These are phyloP conservation scores for Cymodocea nodosa DNA, from an alignment of 116 monocot species.

Conservation along the genomic window DNA sequence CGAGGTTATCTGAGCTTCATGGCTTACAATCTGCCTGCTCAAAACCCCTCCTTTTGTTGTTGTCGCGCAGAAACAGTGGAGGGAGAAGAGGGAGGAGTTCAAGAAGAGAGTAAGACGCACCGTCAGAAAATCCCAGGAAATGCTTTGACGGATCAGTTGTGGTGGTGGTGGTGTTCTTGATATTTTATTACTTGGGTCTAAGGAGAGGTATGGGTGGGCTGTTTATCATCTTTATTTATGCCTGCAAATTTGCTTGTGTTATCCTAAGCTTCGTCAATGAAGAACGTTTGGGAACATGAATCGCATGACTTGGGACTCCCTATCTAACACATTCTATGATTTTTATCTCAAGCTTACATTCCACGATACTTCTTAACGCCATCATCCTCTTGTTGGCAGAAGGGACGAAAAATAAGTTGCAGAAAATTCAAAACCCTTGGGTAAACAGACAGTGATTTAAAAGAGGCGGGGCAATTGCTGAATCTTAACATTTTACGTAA, in stretches of 20 bases:
- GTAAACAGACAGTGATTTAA: too few relatives aligned
- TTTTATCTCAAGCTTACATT: neutral
- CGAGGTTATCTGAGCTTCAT: too few relatives aligned
- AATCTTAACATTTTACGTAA: too few relatives aligned
- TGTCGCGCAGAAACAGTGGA: conserved; percentile 44
- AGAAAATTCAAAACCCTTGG: too few relatives aligned
- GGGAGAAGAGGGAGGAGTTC: conserved; percentile 50
- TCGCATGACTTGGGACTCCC: neutral
- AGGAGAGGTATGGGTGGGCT: neutral
- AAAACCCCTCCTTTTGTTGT: neutral
- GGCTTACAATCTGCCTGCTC: neutral
- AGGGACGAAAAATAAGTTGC: too few relatives aligned
- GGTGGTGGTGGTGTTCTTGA: neutral
- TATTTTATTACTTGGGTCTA: neutral
- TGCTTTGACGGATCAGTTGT: conserved; percentile 19
- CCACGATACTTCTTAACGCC: too few relatives aligned
- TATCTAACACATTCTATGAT: neutral
- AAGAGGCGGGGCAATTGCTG: too few relatives aligned
- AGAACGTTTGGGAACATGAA: neutral
- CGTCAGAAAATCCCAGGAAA: conserved; percentile 51
- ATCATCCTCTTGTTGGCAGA: too few relatives aligned
- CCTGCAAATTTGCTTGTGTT: neutral
- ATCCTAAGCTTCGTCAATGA: neutral
- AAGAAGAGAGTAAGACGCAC: conserved; percentile 50
- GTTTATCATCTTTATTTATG: neutral